These are phyloP conservation scores for Volvariella volvacea DNA, from an alignment of 1,284 basidiomycete genomes.

Conservation along the genomic window DNA sequence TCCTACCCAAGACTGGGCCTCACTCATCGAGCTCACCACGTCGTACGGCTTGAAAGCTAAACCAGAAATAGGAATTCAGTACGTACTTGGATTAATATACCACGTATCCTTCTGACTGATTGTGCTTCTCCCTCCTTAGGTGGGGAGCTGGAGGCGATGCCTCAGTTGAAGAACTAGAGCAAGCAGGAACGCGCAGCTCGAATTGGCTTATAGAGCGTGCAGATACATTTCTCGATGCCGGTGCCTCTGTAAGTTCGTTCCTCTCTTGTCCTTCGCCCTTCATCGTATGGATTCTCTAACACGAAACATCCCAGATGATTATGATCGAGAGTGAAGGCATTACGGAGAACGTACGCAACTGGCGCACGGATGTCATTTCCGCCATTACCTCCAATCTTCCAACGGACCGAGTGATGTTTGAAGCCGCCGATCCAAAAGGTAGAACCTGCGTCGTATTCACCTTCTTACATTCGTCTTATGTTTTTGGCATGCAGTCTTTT, in stretches of 20 bases:
- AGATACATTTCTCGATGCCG: conserved; percentile 34
- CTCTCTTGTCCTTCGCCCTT: neutral
- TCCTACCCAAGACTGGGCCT: conserved; percentile 37
- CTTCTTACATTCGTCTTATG: neutral
- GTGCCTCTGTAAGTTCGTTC: conserved; percentile 19
- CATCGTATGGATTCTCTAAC: neutral
- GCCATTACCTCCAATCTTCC: conserved; percentile 34
- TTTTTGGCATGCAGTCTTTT: conserved; percentile 13
- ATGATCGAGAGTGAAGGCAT: conserved; percentile 45
- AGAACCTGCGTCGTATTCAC: conserved; percentile 2
- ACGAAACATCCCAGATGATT: conserved; percentile 24
- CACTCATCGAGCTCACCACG: conserved; percentile 33
- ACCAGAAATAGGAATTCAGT: conserved; percentile 37
- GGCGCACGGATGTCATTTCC: conserved; percentile 39
- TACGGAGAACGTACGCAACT: conserved; percentile 37
- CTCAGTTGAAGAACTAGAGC: conserved; percentile 29
- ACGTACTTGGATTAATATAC: no score
- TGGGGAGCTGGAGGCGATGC: conserved; percentile 40
- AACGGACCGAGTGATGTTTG: conserved; percentile 39
- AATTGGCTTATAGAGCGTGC: conserved; percentile 39
- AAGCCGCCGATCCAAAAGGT: conserved; percentile 36
- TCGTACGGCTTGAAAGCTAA: conserved; percentile 37
- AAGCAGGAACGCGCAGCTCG: conserved; percentile 33
- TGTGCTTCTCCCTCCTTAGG: conserved; percentile 14
- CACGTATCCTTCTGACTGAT: neutral